phyloP scores from a whole-genome alignment of 345 rosid genomes.

The Passiflora organensis region DNA sequence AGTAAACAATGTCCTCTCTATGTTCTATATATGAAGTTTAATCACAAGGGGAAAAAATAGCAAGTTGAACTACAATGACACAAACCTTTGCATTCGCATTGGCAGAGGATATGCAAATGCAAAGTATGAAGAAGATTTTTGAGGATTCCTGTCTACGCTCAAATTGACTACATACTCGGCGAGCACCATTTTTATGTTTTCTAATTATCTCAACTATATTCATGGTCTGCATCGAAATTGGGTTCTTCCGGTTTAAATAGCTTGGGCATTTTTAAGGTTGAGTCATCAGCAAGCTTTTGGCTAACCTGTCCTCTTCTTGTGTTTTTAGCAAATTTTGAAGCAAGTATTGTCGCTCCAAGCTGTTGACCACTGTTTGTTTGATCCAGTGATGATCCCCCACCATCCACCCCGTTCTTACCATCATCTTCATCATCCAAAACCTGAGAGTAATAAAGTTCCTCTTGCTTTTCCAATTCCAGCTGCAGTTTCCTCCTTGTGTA shows the following conservation, averaged over 20 bases:
- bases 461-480: conserved; percentile 58
- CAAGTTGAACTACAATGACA: no score
- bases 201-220: conserved; percentile 7
- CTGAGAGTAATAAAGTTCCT: conserved; percentile 29
- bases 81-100: no score
- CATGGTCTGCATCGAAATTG: conserved; percentile 43
- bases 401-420: neutral
- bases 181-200: neutral
- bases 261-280: conserved; percentile 73
- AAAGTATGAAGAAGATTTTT: no score
- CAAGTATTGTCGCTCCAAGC: conserved; percentile 52
- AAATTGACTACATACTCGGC: neutral
- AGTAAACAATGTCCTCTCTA: no score
- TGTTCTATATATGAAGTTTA: no score
- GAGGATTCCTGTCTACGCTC: neutral
- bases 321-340: conserved; percentile 63
- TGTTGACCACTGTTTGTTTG: conserved; percentile 26
- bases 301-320: conserved; percentile 36
- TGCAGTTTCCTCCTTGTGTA: conserved; percentile 52
- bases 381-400: conserved; percentile 13
- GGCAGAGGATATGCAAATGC: no score
- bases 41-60: no score
- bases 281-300: conserved; percentile 43
- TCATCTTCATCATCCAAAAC: conserved; percentile 9
- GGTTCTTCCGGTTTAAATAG: conserved; percentile 77